Evolutionary conservation across 2,329 filamentous ascomycete genomes (phyloP).

Genomic region (Claviceps citrina): DNA sequence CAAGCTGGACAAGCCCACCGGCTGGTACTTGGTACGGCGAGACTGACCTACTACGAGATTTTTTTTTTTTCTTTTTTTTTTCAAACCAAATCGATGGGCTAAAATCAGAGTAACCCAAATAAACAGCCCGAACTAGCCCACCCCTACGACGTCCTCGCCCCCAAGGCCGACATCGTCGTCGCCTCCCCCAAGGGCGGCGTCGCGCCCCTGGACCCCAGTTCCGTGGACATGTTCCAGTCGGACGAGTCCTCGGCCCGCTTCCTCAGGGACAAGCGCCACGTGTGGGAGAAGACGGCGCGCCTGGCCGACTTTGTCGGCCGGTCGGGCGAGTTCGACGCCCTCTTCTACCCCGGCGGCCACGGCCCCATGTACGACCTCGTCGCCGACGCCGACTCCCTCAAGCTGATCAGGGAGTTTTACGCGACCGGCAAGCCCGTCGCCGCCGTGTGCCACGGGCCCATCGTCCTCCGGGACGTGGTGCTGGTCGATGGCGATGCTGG

Average conservation of each 20-base stretch:
- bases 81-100: too few species aligned
- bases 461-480: too few species aligned
- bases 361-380: slow-evolving; percentile 55
- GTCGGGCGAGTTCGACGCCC: slow-evolving; percentile 45
- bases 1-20: slow-evolving; percentile 39
- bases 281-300: slow-evolving; percentile 50
- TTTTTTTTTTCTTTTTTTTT: neutral
- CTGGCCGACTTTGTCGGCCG: slow-evolving; percentile 41
- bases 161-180: slow-evolving; percentile 37
- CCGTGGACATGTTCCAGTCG: slow-evolving; percentile 36
- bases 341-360: slow-evolving; percentile 43
- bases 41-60: too few species aligned
- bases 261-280: slow-evolving; percentile 34
- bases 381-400: slow-evolving; percentile 37
- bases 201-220: slow-evolving; percentile 45
- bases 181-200: slow-evolving; percentile 48
- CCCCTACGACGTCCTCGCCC: slow-evolving; percentile 42
- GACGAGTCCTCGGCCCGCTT: slow-evolving; percentile 41
- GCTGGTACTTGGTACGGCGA: slow-evolving; percentile 50
- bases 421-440: slow-evolving; percentile 44
- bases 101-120: too few species aligned
- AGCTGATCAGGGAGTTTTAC: slow-evolving; percentile 48
- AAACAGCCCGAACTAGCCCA: slow-evolving; percentile 46
- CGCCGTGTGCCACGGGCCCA: slow-evolving; percentile 55
- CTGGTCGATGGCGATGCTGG: too few species aligned